Evolutionary conservation across 1,284 basidiomycete species (phyloP).

Genomic region (Melampsora medusae): DNA sequence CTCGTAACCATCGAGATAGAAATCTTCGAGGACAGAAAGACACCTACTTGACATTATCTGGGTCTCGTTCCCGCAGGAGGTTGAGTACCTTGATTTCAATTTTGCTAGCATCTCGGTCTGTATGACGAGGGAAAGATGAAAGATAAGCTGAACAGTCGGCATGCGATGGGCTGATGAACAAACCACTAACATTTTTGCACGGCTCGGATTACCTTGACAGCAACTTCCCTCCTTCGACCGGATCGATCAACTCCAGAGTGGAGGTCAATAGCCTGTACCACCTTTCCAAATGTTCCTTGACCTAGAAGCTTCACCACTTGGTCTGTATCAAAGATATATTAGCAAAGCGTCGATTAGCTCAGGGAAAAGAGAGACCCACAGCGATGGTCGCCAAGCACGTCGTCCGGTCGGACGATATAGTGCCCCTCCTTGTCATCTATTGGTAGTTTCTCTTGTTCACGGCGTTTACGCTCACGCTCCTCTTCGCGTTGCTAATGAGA

Average conservation of each 20-base stretch:
- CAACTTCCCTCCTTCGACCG: conserved; percentile 65
- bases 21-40: conserved; percentile 42
- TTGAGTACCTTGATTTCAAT: conserved; percentile 95
- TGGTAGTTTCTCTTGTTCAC: conserved; percentile 53
- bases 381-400: conserved; percentile 67
- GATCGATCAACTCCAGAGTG: conserved; percentile 60
- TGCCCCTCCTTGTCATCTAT: conserved; percentile 94
- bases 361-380: conserved; percentile 64
- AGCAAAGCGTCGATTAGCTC: conserved; percentile 21
- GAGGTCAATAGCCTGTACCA: conserved; percentile 87
- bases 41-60: conserved; percentile 79
- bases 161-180: not conserved
- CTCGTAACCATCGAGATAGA: conserved; percentile 46
- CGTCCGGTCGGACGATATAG: conserved; percentile 85
- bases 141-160: not conserved
- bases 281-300: conserved; percentile 98
- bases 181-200: conserved; percentile 70
- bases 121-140: no score
- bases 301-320: conserved; percentile 82
- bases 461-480: conserved; percentile 27
- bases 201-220: conserved; percentile 97
- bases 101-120: conserved; percentile 89
- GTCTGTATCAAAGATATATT: conserved; percentile 46
- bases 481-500: conserved; percentile 14
- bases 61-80: conserved; percentile 85